Conservation (phyloP, 176 grass and related monocot species). For the Puya raimondii region DNA sequence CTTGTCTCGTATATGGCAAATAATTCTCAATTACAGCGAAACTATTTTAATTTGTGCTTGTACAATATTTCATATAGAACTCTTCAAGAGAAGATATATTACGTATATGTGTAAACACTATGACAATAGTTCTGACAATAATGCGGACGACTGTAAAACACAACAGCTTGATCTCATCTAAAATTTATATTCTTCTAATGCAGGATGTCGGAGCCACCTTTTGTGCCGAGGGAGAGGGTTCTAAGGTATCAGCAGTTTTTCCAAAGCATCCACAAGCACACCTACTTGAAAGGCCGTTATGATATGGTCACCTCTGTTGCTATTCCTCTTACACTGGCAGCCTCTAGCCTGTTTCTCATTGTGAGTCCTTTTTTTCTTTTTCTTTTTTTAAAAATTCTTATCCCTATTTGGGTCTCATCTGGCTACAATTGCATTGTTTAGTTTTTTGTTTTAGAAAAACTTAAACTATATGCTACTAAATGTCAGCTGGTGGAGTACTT, state of each 20-base stretch:
- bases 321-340: slow-evolving; percentile 16
- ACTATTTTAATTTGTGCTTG: background rate
- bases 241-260: slow-evolving; percentile 11
- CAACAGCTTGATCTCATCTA: background rate
- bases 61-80: background rate
- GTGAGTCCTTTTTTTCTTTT: background rate
- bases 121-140: background rate
- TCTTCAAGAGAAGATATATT: background rate
- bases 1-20: background rate
- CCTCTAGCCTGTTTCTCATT: slow-evolving; percentile 4
- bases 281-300: slow-evolving; percentile 20
- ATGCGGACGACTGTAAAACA: background rate
- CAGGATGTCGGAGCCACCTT: slow-evolving; percentile 22
- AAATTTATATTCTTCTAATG: background rate
- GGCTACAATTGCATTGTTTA: too few species aligned
- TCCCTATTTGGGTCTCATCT: too few species aligned
- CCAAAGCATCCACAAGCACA: slow-evolving; percentile 16
- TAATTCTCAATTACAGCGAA: background rate
- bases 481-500: background rate
- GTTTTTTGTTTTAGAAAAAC: too few species aligned
- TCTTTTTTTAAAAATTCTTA: background rate
- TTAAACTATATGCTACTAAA: too few species aligned
- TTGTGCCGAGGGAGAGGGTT: slow-evolving; percentile 16
- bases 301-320: slow-evolving; percentile 17
- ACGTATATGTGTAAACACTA: too few species aligned